Base-by-base conservation (phyloP, 148 eudicot genomes). In the Dysphania ambrosioides region DNA sequence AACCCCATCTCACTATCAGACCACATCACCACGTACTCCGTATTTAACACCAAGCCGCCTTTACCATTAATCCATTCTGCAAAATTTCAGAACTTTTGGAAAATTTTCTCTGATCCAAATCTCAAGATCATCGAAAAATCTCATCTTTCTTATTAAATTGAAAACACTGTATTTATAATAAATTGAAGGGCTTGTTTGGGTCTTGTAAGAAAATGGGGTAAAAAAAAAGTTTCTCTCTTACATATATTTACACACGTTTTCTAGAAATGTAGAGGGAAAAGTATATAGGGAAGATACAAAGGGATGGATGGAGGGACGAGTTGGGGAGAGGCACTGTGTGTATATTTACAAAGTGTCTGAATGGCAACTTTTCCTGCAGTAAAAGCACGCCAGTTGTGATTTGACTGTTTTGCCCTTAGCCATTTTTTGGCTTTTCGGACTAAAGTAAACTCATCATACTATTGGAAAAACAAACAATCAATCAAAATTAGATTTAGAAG, bases 11-110 rank as follows among this genome's bases (percentile, higher is more conserved):
- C 49, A 44, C 21, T n/a, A 42, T 77, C 74, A 77, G 72, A 62
- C 42, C 21, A 74, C 64, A 72, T 24, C 63, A 66, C 75, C 76
- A 56, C 57, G 72, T 40, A n/a, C n/a, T n/a, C n/a, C n/a, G n/a
- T n/a, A 66, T 56, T 72, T 72, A 81, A 79, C 63, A 71, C 70
- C 61, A 41, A 75, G 90, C 90, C 92, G 88, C 88, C 90, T 83
- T 86, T 79, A 77, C 71, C 64, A 83, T 85, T 38, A 85, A 73
- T 68, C 29, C 42, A 11, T 2, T 61, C 57, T 61, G 57, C 44
- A 66, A 75, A 55, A 3, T 75, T n/a, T 47, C 77, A 41, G 78
- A 55, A 24, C 38, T 42, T 75, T 55, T 31, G 16, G 2, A n/a
- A 21, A 75, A 68, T 27, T 8, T 40, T 60, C 40, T 42, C 67